These are phyloP conservation scores for Malus fusca DNA, from an alignment of 306 rosid genomes.

Conservation along the genomic window DNA sequence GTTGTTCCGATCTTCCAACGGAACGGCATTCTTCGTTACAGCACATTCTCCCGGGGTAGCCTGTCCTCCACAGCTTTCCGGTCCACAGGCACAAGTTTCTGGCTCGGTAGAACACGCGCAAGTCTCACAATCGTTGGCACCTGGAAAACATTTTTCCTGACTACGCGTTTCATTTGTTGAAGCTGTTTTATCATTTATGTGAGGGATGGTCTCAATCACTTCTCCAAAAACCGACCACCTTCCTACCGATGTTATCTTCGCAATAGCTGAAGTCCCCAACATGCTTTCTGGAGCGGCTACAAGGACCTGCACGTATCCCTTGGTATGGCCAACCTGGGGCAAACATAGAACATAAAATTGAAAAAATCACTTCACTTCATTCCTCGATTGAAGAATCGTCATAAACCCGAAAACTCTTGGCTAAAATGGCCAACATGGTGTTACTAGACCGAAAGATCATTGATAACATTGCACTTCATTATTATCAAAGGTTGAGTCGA, in stretches of 20 bases:
- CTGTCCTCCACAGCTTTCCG: conserved; percentile 48
- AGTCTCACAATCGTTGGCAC: conserved; percentile 22
- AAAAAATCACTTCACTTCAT: conserved; percentile 3
- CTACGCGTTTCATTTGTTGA: conserved; percentile 18
- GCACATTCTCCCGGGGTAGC: conserved; percentile 15
- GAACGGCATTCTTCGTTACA: conserved; percentile 18
- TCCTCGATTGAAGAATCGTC: not conserved
- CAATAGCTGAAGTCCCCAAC: conserved; percentile 83
- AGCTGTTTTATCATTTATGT: conserved; percentile 18
- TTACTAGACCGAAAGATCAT: not conserved
- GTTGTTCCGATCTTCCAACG: conserved; percentile 34
- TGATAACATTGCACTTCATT: not conserved
- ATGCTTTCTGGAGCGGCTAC: conserved; percentile 57
- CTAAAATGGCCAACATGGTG: not conserved
- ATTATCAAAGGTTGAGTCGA: not conserved
- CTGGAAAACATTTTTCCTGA: conserved; percentile 27
- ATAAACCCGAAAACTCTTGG: not conserved
- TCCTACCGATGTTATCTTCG: conserved; percentile 70
- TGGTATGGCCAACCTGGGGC: conserved; percentile 89
- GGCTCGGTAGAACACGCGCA: conserved; percentile 29
- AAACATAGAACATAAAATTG: conserved; percentile 22
- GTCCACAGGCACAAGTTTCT: conserved; percentile 54
- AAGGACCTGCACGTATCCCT: conserved; percentile 91
- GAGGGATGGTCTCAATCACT: conserved; percentile 56
- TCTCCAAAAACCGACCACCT: conserved; percentile 98